Percentiles rank a stretch among this genome's conserved stretches.
These are phyloP conservation scores for Oryza nivara DNA, from an alignment of 176 grass and related monocot species.

Conservation along the genomic window DNA sequence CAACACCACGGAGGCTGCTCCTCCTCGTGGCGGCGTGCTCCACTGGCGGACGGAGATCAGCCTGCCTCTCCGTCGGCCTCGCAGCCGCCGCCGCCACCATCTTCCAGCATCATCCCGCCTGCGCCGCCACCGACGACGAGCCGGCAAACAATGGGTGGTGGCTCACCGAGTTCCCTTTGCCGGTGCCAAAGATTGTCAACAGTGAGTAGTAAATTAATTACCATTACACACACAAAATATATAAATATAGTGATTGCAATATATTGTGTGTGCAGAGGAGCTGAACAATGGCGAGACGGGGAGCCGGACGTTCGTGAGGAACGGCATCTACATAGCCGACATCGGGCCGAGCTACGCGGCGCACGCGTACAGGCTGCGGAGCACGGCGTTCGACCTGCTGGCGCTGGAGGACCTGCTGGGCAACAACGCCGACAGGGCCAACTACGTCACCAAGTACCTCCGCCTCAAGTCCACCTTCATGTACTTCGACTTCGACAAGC, in stretches of 20 bases:
- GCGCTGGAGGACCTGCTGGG: slow-evolving; percentile 80
- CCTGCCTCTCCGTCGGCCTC: slow-evolving; percentile 46
- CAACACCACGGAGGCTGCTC: not conserved
- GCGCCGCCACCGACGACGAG: slow-evolving; percentile 38
- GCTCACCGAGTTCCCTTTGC: slow-evolving; percentile 74
- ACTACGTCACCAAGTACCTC: slow-evolving; percentile 84
- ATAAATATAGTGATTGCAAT: too few species aligned
- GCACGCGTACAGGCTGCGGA: slow-evolving; percentile 69
- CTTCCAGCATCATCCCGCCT: slow-evolving; percentile 37
- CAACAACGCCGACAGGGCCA: slow-evolving; percentile 62
- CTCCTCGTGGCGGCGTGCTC: not conserved
- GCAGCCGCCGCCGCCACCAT: slow-evolving; percentile 37
- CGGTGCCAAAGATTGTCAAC: slow-evolving; percentile 55
- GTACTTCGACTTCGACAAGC: slow-evolving; percentile 90
- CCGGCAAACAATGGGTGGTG: slow-evolving; percentile 78
- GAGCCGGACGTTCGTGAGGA: slow-evolving; percentile 67
- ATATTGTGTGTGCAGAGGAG: slow-evolving; percentile 22
- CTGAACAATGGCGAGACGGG: slow-evolving; percentile 69
- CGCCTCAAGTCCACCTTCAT: slow-evolving; percentile 85
- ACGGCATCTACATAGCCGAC: slow-evolving; percentile 75
- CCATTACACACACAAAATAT: too few species aligned
- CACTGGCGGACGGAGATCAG: slow-evolving; percentile 15
- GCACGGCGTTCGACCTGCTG: slow-evolving; percentile 83
- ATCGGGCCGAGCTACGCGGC: slow-evolving; percentile 56
- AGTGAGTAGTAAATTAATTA: slow-evolving; percentile 28